These are phyloP conservation scores for Nothophoma quercina DNA, from an alignment of 2,329 filamentous ascomycete genomes.

Conservation along the genomic window DNA sequence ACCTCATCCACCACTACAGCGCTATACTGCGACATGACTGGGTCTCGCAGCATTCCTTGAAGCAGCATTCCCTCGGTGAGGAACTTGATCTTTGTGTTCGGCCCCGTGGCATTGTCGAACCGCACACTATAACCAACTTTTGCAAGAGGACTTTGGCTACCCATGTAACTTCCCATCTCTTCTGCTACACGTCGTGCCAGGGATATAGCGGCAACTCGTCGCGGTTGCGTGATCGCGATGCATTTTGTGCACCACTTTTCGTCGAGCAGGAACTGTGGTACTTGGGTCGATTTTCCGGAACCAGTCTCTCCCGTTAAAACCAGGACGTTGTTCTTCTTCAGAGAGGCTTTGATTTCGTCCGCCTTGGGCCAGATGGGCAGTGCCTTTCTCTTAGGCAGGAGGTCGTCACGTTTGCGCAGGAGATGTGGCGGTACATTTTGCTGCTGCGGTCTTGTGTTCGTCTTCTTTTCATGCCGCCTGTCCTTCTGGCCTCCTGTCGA, in stretches of 20 bases:
- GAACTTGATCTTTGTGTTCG: conserved; percentile 87
- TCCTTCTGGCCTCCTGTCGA: conserved; percentile 7
- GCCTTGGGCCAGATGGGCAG: conserved; percentile 83
- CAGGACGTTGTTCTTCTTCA: conserved; percentile 74
- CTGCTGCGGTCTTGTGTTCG: conserved; percentile 6
- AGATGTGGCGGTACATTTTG: conserved; percentile 32
- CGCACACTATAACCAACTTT: conserved; percentile 92
- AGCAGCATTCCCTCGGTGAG: conserved; percentile 96
- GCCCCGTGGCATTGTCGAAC: conserved; percentile 87
- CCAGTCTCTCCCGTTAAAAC: conserved; percentile 93
- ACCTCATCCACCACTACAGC: conserved; percentile 95
- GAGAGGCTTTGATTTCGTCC: conserved; percentile 70
- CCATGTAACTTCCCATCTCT: conserved; percentile 75
- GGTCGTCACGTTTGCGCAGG: conserved; percentile 55
- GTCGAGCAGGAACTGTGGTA: conserved; percentile 84
- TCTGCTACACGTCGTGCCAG: conserved; percentile 86
- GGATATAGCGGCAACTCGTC: conserved; percentile 91
- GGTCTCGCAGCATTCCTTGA: conserved; percentile 90
- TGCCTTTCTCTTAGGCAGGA: conserved; percentile 65
- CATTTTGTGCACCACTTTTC: conserved; percentile 81
- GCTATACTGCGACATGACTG: conserved; percentile 82
- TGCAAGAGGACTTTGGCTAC: conserved; percentile 64
- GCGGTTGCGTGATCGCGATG: conserved; percentile 92
- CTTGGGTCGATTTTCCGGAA: conserved; percentile 95
- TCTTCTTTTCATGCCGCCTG: neutral